Evolutionary conservation across 257 asterid genomes (phyloP).

Genomic region (Misopates orontium): DNA sequence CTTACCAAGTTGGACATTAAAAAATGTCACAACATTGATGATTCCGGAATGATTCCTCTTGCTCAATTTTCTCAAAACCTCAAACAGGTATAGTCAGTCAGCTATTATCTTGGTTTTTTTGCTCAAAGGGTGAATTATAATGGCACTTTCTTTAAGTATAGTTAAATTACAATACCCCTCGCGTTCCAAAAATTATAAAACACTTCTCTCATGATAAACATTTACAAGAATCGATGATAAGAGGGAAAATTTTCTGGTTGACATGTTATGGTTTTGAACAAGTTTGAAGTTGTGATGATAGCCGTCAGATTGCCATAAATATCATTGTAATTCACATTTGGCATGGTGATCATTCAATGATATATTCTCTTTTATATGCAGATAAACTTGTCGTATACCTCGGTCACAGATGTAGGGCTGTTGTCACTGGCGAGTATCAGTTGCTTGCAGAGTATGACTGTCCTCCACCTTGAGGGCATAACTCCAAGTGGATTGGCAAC

Average conservation of each 20-base stretch:
- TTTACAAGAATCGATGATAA: too few relatives aligned
- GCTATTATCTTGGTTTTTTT: neutral
- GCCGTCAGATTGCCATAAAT: too few relatives aligned
- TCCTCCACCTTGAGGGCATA: slow-evolving; percentile 62
- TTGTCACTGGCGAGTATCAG: slow-evolving; percentile 72
- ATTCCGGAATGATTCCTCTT: slow-evolving; percentile 80
- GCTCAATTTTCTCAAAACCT: slow-evolving; percentile 81
- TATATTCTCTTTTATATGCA: slow-evolving; percentile 29
- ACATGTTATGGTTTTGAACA: too few relatives aligned
- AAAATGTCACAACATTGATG: slow-evolving; percentile 66
- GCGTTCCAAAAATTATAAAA: too few relatives aligned
- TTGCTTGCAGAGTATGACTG: slow-evolving; percentile 72
- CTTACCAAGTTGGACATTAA: slow-evolving; percentile 71
- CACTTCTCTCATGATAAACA: too few relatives aligned
- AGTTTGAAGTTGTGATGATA: too few relatives aligned
- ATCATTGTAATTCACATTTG: neutral
- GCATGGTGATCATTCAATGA: neutral
- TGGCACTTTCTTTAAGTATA: too few relatives aligned
- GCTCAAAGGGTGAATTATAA: too few relatives aligned
- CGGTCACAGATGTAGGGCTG: slow-evolving; percentile 81
- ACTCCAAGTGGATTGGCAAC: slow-evolving; percentile 68
- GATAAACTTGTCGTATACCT: slow-evolving; percentile 81
- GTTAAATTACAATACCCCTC: too few relatives aligned
- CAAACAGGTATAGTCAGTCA: slow-evolving; percentile 53
- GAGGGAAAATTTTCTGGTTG: too few relatives aligned